Evolutionary conservation across 2,329 filamentous ascomycete genomes (phyloP), one percentile per base, ranked within the genome.

Genomic region (Rhynchosporium graminicola): DNA sequence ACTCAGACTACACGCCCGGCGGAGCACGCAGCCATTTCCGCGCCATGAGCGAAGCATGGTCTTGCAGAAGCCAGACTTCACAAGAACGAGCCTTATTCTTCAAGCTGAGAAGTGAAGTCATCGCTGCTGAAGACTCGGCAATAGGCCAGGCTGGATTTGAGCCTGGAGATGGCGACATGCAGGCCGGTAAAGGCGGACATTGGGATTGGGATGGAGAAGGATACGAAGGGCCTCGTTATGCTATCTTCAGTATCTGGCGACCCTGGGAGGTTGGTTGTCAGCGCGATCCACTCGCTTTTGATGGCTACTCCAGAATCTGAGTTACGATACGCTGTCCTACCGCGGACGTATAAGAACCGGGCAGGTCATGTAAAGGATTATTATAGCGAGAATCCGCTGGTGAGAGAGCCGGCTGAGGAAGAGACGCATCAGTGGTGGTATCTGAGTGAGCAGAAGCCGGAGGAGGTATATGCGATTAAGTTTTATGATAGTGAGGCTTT

Each of bases 401-500:
- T 58, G 56, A 46, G 56, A 20, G 29, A 1, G 20, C 56, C 45
- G 13, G 6, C 29, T 3, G 31, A 10, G 6, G 45, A n/a, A 15
- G 13, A 42, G 8, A 15, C 6, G 15, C 45, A 48, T 36, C 33
- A 36, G 45, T 58, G 56, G 56, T 40, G 28, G 10, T 58, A 58
- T 48, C 10, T 58, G 20, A 58, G 56, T n/a, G 33, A 58, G 45
- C 56, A 58, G 56, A 50, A 28, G 2, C 56, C 45, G 20, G 56
- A 50, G 9, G 56, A 50, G 56, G 43, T 58, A 13, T 58, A 36
- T 38, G 45, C 31, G 7, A 58, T 58, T 36, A 58, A 58, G 33
- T 40, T 58, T 12, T 58, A 47, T 58, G 56, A 58, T 40, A 58
- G 56, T 50, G 56, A 58, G 31, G 56, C 43, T 28, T 8, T 58